Evolutionary conservation across 1,284 basidiomycete genomes (phyloP), one percentile per base, ranked within the genome.

Genomic region (Cutaneotrichosporon sp.): DNA sequence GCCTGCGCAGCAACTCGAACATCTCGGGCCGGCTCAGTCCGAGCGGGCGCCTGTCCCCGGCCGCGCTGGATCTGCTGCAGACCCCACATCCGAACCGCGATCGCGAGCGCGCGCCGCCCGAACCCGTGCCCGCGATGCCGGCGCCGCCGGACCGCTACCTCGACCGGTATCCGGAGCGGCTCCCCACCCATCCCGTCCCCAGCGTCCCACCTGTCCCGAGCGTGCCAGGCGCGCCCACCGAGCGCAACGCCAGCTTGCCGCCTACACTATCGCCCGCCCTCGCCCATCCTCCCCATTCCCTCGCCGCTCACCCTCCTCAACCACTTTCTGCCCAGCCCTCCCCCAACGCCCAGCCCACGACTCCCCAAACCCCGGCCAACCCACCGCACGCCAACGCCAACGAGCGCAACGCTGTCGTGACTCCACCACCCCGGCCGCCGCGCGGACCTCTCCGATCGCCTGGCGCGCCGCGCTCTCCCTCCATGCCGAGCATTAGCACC

Each of bases 361-460:
- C 47, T 1, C 38, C 47, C 25, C 25, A 50, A 27, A 50, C 25
- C 14, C 47, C 47, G 5, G 38, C 47, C 53, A 20, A 13, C 53
- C 53, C 36, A 5, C 42, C 16, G n/a, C n/a, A n/a, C n/a, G n/a
- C n/a, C n/a, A n/a, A n/a, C 34, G 36, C 33, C 5, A 14, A 20
- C 1, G 33, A 57, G 22, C 46, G 52, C n/a, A n/a, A n/a, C 54
- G 52, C 58, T 22, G 51, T 45, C 38, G 33, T 50, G 20, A 24
- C 56, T 10, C 62, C 62, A 5, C 62, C 62, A 11, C 62, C 62
- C 6, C 58, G 62, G 7, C 62, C 62, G 8, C 58, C 62, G 13
- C 42, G 62, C 6, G 62, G 58, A 3, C 55, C 62, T 0, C 16
- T 60, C 6, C 54, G 62, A 6, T 64, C 62, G 9, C 62, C 62